These are phyloP conservation scores for Pythium insidiosum DNA, from an alignment of 352 stramenopile genomes.

Conservation along the genomic window DNA sequence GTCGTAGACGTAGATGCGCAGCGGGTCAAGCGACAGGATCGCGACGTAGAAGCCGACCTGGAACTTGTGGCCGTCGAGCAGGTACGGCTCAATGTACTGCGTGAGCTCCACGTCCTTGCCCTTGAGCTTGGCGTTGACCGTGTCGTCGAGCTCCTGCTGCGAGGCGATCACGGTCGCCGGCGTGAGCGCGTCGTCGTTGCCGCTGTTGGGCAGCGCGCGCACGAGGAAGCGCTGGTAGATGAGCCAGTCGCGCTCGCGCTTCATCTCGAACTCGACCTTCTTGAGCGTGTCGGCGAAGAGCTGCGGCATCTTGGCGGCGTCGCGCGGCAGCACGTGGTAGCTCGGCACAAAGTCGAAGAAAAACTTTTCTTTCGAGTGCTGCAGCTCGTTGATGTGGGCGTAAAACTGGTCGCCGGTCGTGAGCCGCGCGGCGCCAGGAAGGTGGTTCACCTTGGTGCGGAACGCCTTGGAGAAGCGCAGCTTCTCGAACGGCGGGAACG, in stretches of 20 bases:
- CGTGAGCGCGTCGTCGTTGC: slow-evolving; percentile 21
- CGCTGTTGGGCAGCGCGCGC: slow-evolving; percentile 24
- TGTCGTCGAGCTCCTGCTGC: slow-evolving; percentile 34
- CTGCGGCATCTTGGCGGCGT: slow-evolving; percentile 30
- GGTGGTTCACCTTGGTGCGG: slow-evolving; percentile 52
- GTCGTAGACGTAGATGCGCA: slow-evolving; percentile 80
- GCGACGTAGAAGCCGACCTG: slow-evolving; percentile 83
- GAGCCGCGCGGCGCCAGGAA: slow-evolving; percentile 48
- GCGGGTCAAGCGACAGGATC: slow-evolving; percentile 74
- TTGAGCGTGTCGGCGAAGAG: slow-evolving; percentile 39
- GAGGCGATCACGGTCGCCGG: slow-evolving; percentile 28
- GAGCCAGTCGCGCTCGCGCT: slow-evolving; percentile 32
- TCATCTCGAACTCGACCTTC: slow-evolving; percentile 43
- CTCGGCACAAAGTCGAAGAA: slow-evolving; percentile 60
- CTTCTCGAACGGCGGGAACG: slow-evolving; percentile 20
- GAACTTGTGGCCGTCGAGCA: slow-evolving; percentile 86
- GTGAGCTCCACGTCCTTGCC: slow-evolving; percentile 52
- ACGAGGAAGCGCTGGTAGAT: slow-evolving; percentile 64
- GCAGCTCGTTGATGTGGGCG: slow-evolving; percentile 30
- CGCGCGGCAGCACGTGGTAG: slow-evolving; percentile 54
- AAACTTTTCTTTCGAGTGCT: slow-evolving; percentile 49
- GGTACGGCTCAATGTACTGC: slow-evolving; percentile 76
- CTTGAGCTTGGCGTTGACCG: slow-evolving; percentile 33
- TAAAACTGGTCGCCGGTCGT: slow-evolving; percentile 32
- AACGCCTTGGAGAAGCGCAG: slow-evolving; percentile 37